Conservation (phyloP, 768 basidiomycete species). For the Agaricus blazei region DNA sequence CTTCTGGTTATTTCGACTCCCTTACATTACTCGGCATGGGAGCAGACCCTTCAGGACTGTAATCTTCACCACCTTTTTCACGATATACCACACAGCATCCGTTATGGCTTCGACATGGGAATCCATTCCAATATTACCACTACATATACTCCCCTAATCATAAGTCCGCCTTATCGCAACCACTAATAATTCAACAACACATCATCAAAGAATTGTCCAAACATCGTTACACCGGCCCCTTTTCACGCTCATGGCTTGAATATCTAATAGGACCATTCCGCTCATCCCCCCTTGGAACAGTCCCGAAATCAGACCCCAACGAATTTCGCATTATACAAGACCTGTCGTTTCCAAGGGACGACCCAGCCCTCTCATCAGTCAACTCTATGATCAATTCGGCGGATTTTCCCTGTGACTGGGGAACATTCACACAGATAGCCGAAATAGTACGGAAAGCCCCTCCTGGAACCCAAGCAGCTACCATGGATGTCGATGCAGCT, state of each 20-base stretch:
- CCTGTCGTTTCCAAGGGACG: slow-evolving; percentile 23
- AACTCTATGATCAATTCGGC: slow-evolving; percentile 16
- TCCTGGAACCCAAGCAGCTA: slow-evolving; percentile 23
- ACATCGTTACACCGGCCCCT: slow-evolving; percentile 27
- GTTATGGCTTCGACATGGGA: slow-evolving; percentile 32
- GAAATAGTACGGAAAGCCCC: slow-evolving; percentile 17
- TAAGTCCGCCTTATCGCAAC: slow-evolving; percentile 20
- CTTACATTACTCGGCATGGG: no score
- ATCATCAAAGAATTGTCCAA: slow-evolving; percentile 15
- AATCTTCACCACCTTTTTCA: no score
- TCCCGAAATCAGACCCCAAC: slow-evolving; percentile 27
- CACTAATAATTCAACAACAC: slow-evolving; percentile 28
- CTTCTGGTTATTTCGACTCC: no score
- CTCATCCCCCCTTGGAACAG: slow-evolving; percentile 33
- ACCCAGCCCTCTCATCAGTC: slow-evolving; percentile 18
- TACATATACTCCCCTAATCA: slow-evolving; percentile 30
- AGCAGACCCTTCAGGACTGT: no score
- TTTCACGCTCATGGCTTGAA: slow-evolving; percentile 19
- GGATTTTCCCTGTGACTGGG: slow-evolving; percentile 25
- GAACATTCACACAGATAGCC: slow-evolving; percentile 24
- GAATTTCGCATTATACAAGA: slow-evolving; percentile 22
- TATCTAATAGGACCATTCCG: slow-evolving; percentile 34
- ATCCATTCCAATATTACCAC: slow-evolving; percentile 9
- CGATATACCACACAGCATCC: no score
- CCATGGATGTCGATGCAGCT: slow-evolving; percentile 34